phyloP scores from a whole-genome alignment of 2,329 filamentous ascomycete genomes.

The Aureobasidium lini region DNA sequence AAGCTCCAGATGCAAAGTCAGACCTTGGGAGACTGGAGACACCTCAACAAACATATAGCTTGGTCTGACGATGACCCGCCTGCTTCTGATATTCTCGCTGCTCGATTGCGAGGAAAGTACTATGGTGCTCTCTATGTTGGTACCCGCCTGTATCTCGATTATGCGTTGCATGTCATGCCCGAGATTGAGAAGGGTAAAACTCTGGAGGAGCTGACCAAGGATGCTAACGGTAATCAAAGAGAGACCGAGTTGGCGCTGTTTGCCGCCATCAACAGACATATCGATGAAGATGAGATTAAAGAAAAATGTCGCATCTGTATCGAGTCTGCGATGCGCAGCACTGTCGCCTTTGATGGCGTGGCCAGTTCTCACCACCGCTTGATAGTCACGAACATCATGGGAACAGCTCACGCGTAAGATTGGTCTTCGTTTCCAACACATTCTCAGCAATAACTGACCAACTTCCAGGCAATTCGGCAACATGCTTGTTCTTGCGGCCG shows the following conservation, averaged over 20 bases:
- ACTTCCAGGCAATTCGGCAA: conserved; percentile 84
- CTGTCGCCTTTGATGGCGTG: conserved; percentile 70
- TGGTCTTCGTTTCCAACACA: too few species aligned
- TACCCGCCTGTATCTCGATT: conserved; percentile 67
- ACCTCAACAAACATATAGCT: conserved; percentile 35
- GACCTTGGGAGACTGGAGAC: conserved; percentile 45
- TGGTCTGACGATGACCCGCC: conserved; percentile 65
- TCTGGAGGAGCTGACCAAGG: conserved; percentile 23
- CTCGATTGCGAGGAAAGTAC: conserved; percentile 84
- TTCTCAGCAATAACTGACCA: neutral
- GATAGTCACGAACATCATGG: conserved; percentile 93
- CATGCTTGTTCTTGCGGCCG: conserved; percentile 79
- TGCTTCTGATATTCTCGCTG: conserved; percentile 67
- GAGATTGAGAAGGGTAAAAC: conserved; percentile 19
- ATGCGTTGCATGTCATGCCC: conserved; percentile 47
- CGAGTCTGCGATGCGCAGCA: conserved; percentile 73
- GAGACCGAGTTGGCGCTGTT: conserved; percentile 28
- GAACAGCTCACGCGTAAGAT: conserved; percentile 89
- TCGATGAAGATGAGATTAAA: conserved; percentile 24
- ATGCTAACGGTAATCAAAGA: conserved; percentile 24
- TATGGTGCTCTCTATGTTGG: conserved; percentile 90
- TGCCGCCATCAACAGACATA: conserved; percentile 24
- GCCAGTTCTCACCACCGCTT: conserved; percentile 45
- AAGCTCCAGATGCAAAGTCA: conserved; percentile 27
- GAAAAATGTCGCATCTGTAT: conserved; percentile 47